phyloP scores from a whole-genome alignment of 805 yeast genomes.

The Vanderwaltozyma verrucispora region DNA sequence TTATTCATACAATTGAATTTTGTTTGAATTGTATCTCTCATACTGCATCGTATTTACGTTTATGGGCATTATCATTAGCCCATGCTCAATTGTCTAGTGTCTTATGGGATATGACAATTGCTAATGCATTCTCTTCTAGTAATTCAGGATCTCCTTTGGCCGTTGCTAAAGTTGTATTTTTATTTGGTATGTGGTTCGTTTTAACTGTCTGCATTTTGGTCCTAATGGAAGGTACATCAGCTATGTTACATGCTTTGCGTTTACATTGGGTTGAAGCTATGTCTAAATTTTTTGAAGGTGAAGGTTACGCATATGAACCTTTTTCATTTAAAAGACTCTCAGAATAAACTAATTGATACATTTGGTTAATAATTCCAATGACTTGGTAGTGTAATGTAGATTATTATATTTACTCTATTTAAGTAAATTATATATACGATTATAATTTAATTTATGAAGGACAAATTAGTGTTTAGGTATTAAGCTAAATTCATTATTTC shows the following conservation, averaged over 20 bases:
- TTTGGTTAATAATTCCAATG: too few species aligned
- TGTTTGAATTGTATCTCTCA: slow-evolving; percentile 97
- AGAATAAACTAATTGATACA: background rate
- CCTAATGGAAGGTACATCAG: slow-evolving; percentile 97
- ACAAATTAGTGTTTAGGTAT: background rate
- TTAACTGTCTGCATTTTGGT: slow-evolving; percentile 87
- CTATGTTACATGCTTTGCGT: slow-evolving; percentile 97
- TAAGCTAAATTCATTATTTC: too few species aligned
- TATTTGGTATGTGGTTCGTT: slow-evolving; percentile 93
- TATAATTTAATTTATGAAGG: background rate
- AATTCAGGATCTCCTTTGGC: slow-evolving; percentile 47
- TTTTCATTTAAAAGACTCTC: slow-evolving; percentile 43
- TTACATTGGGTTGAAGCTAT: slow-evolving; percentile 99
- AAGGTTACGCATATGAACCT: slow-evolving; percentile 86
- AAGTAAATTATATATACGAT: too few species aligned
- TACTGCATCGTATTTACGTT: slow-evolving; percentile 90
- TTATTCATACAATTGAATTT: slow-evolving; percentile 94
- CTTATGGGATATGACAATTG: slow-evolving; percentile 91
- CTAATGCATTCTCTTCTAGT: slow-evolving; percentile 53
- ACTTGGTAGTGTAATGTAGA: too few species aligned
- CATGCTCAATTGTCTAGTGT: slow-evolving; percentile 95
- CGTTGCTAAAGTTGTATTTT: slow-evolving; percentile 59
- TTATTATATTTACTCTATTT: too few species aligned
- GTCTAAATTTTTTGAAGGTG: slow-evolving; percentile 97
- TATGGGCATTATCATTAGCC: slow-evolving; percentile 96